Conservation (phyloP, 2,329 filamentous ascomycete species). For the Furcasterigmium sp. region DNA sequence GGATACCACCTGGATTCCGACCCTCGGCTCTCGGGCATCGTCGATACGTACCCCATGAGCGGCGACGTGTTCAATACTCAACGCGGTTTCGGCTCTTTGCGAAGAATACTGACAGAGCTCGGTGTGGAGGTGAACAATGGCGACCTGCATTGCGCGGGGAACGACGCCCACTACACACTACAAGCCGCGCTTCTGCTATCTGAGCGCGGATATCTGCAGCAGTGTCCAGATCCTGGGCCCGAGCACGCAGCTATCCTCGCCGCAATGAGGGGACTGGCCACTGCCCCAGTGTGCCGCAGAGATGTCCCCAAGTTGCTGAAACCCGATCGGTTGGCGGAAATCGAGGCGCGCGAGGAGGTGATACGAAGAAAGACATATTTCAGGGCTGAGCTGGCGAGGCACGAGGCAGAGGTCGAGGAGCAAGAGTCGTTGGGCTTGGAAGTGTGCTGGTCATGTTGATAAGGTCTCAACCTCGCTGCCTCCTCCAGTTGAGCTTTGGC, state of each 20-base stretch:
- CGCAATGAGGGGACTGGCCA: neutral
- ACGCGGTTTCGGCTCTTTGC: neutral
- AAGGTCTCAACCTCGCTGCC: no score
- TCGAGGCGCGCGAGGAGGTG: neutral
- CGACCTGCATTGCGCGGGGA: constrained; percentile 79
- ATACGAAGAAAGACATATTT: neutral
- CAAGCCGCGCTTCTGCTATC: constrained; percentile 47
- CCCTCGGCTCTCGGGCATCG: neutral
- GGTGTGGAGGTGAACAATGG: neutral
- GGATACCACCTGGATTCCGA: neutral
- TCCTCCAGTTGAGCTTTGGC: no score
- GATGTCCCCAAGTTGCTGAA: neutral
- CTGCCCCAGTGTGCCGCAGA: neutral
- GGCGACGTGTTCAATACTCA: neutral
- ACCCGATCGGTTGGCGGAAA: neutral
- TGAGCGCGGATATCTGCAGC: neutral
- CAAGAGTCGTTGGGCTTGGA: no score
- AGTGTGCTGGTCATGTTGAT: no score
- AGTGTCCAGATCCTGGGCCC: neutral
- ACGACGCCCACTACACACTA: constrained; percentile 78
- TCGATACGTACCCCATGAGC: constrained; percentile 1
- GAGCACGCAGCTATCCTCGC: neutral
- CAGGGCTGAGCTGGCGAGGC: neutral
- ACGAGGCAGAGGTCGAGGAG: neutral
- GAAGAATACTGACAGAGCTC: neutral